Evolutionary conservation across 768 basidiomycete genomes (phyloP), one percentile per base, ranked within the genome.

Genomic region (Leccinum barrowsii): DNA sequence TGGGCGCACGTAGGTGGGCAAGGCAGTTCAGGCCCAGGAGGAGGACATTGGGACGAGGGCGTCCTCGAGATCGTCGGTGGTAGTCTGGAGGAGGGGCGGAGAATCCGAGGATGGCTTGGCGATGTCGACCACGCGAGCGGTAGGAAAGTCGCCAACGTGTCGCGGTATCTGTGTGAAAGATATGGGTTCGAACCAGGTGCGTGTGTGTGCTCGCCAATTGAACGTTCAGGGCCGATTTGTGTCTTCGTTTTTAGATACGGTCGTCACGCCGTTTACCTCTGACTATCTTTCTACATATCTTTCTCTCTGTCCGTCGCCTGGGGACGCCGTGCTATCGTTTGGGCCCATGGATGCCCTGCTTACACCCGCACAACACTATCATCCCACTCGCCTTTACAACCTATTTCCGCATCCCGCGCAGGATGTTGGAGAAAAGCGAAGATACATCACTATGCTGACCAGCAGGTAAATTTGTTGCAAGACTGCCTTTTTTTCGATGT

Each of bases 331-430:
- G 49, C 75, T 94, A 49, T 84, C 85, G 26, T 89, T 93, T 69
- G 90, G 90, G 53, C 86, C 89, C 7, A 89, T 90, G 82, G 92
- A 94, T 72, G 77, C 80, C 52, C 75, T 94, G 63, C 79, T 92
- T 65, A 82, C 88, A 15, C 85, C 90, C 2, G 88, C 90, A 37
- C 82, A 84, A 64, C 84, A 87, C 66, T 90, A 86, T 71, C 75
- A 85, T 62, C 86, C 90, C 55, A 87, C 86, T 50, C 84, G 89
- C 17, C 77, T 90, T 52, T 92, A 89, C 76, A 84, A 76, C 65
- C 72, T 92, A 65, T 84, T 80, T 67, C 91, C 90, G 8, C 92
- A 94, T 67, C 92, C 92, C 35, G 90, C 87, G 3, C 90, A 92
- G 70, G 89, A 89, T 58, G 66, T 83, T 1, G 79, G 77, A 47